Base-by-base conservation (phyloP, 495 filamentous ascomycete genomes). In the Penicillium odoratum region DNA sequence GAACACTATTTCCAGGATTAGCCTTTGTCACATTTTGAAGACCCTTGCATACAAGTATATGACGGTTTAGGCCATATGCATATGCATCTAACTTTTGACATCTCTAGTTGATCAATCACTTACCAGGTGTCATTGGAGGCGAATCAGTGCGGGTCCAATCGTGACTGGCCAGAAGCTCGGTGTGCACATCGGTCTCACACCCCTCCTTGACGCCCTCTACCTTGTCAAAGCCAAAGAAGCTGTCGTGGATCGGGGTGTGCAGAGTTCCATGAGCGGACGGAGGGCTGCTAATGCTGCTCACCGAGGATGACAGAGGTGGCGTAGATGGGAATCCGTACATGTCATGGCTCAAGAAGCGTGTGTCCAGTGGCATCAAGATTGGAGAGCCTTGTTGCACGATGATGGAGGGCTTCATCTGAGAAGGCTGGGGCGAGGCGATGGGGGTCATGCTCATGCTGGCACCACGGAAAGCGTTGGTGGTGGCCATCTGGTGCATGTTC, bases 101-200 rank as follows among this genome's bases (percentile, higher is more conserved):
- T 64, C 61, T 64, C 59, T 18, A 57, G 42, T 56, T 28, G 46
- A 34, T 18, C 61, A 13, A 34, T 55, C 43, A 87, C 91, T 74
- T 88, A 97, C 93, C 89, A 84, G 94, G 94, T 68, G 92, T 94
- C 80, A 98, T 82, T 8, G 91, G 91, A 56, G 94, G 92, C 25
- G 92, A 95, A 16, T 81, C 82, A 43, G 84, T 87, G 65, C 84
- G 84, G 38, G 85, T 75, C 87, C 89, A 95, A 57, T 93, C 89
- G 62, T 87, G 81, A 61, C 80, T 82, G 48, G 90, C 86, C 60
- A 95, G 83, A 66, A 85, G 85, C 77, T 94, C 87, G 42, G 87
- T 82, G 72, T 88, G 82, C 6, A 85, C 85, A 49, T 90, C 89
- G 28, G 82, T 83, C 75, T 92, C 85, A 62, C 90, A 90, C 28